A percentile compares a stretch with the other conserved stretches of the same genome.
Conservation (phyloP, 352 stramenopile genomes). For the Pythium scleroteichum region DNA sequence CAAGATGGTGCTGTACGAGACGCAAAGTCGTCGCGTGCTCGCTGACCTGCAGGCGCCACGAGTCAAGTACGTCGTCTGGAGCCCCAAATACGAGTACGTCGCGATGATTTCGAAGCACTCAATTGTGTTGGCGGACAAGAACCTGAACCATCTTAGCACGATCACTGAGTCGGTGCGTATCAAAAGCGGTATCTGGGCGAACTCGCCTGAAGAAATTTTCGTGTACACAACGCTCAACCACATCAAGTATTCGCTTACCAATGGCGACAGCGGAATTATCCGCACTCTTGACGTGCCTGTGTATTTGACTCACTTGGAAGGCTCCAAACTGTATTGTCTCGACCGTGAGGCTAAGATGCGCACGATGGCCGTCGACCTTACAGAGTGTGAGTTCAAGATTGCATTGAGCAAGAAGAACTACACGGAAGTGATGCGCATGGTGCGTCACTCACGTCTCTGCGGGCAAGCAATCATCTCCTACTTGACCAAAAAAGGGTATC, state of each 20-base stretch:
- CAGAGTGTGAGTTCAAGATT: conserved; percentile 99
- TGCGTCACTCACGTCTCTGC: conserved; percentile 95
- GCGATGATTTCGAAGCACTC: conserved; percentile 98
- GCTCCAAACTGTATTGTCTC: conserved; percentile 95
- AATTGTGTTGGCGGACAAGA: conserved; percentile 96
- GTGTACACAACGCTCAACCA: conserved; percentile 98
- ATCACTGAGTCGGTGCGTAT: conserved; percentile 97
- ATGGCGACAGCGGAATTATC: conserved; percentile 98
- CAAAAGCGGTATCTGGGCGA: conserved; percentile 94
- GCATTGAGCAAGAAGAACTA: conserved; percentile 94
- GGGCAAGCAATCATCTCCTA: conserved; percentile 99
- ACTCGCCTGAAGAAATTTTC: conserved; percentile 92
- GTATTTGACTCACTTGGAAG: conserved; percentile 95
- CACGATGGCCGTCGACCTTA: conserved; percentile 97
- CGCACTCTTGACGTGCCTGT: conserved; percentile 97
- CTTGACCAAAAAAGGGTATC: conserved; percentile 99
- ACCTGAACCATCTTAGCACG: conserved; percentile 97
- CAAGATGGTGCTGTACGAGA: conserved; percentile 98
- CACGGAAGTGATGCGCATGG: conserved; percentile 99
- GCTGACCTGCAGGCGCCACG: conserved; percentile 95
- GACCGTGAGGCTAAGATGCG: conserved; percentile 97
- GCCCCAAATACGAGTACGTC: conserved; percentile 95
- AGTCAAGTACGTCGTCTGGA: conserved; percentile 99
- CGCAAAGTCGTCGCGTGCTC: conserved; percentile 95
- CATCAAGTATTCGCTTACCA: conserved; percentile 92